Conservation (phyloP, 1,284 basidiomycete genomes). For the Irpex sp. region DNA sequence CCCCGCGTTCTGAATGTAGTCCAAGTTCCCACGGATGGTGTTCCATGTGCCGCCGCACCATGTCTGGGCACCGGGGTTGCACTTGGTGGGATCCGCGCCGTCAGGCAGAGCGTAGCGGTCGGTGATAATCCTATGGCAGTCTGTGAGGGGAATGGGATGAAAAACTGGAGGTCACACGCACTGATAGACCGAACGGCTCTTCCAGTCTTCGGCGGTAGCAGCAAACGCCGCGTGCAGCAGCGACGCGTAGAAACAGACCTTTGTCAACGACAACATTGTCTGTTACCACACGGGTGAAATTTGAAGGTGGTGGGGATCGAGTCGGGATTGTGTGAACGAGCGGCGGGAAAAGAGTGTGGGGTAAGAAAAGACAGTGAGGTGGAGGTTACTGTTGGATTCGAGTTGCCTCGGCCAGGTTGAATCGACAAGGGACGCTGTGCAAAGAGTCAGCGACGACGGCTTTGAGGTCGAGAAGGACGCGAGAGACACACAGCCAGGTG, state of each 20-base stretch:
- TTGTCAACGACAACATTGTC: conserved; percentile 14
- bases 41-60: conserved; percentile 84
- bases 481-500: conserved; percentile 8
- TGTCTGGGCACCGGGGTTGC: conserved; percentile 49
- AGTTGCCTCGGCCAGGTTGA: conserved; percentile 2
- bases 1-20: conserved; percentile 77
- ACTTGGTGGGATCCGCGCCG: conserved; percentile 50
- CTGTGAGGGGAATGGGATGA: background rate
- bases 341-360: conserved; percentile 8
- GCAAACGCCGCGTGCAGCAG: conserved; percentile 23
- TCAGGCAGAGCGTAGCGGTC: conserved; percentile 71
- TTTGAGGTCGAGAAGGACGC: background rate
- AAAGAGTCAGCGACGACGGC: background rate
- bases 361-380: conserved; percentile 12
- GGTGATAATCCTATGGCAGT: conserved; percentile 55
- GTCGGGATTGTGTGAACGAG: background rate
- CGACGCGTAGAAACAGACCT: conserved; percentile 20
- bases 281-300: background rate
- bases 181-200: conserved; percentile 40
- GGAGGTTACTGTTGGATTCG: background rate
- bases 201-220: conserved; percentile 37
- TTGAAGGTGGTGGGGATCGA: conserved; percentile 3
- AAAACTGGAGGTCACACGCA: conserved; percentile 21
- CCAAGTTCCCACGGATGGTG: conserved; percentile 69
- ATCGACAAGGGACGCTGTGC: conserved; percentile 3